Conservation (phyloP, 306 rosid genomes). For the Lathyrus tuberosus region DNA sequence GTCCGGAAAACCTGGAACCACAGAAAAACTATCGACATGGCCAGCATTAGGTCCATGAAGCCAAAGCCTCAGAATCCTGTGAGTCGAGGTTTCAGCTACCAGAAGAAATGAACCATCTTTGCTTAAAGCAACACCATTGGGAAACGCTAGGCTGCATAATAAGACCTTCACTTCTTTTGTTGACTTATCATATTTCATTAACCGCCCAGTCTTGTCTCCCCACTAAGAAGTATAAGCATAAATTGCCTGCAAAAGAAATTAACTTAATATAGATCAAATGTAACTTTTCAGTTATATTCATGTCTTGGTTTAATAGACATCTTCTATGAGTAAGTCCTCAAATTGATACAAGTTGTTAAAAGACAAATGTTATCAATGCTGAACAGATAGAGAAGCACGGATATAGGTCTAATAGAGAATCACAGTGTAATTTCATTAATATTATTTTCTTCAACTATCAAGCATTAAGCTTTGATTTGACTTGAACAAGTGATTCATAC, state of each 20-base stretch:
- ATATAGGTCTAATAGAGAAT: neutral
- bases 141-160: slow-evolving; percentile 61
- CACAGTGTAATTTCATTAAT: neutral
- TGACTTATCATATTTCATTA: slow-evolving; percentile 62
- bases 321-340: slow-evolving; percentile 15
- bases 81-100: slow-evolving; percentile 67
- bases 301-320: neutral
- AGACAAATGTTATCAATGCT: too few relatives aligned
- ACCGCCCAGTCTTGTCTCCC: slow-evolving; percentile 80
- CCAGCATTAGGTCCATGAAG: too few relatives aligned
- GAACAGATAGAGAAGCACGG: too few relatives aligned
- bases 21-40: too few relatives aligned
- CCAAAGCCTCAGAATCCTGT: slow-evolving; percentile 66
- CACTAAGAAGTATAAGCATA: slow-evolving; percentile 56
- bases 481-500: slow-evolving; percentile 24
- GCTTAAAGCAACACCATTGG: slow-evolving; percentile 87
- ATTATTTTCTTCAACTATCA: slow-evolving; percentile 9
- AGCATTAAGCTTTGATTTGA: slow-evolving; percentile 10
- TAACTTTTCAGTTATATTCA: neutral
- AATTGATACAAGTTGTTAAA: neutral
- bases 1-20: slow-evolving; percentile 84
- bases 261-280: too few relatives aligned
- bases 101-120: slow-evolving; percentile 70
- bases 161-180: slow-evolving; percentile 72
- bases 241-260: slow-evolving; percentile 62